These are phyloP conservation scores for Colletotrichum brevisporum DNA, from an alignment of 2,329 filamentous ascomycete genomes.

Conservation along the genomic window DNA sequence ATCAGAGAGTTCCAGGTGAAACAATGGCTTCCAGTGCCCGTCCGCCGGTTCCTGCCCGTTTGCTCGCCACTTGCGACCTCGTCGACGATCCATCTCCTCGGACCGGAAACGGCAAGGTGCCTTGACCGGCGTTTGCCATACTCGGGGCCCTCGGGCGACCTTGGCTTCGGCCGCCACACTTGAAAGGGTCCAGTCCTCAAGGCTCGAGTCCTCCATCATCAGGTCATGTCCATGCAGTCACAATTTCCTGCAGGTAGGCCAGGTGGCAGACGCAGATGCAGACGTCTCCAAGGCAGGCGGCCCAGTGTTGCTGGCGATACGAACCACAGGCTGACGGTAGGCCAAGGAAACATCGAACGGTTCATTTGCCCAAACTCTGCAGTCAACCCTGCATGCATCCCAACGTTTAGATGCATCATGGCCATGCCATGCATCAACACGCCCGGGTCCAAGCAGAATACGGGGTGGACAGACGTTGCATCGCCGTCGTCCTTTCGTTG, in stretches of 20 bases:
- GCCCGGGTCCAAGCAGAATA: constrained; percentile 10
- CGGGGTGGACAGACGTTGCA: not conserved
- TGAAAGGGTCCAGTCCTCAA: not conserved
- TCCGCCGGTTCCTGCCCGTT: not conserved
- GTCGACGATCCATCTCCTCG: not conserved
- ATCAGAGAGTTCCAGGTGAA: not conserved
- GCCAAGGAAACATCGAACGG: not conserved
- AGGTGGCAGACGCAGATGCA: not conserved
- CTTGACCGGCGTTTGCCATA: constrained; percentile 4
- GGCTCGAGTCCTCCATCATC: not conserved
- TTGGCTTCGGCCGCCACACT: not conserved
- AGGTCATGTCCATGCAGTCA: constrained; percentile 1
- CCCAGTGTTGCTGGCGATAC: not conserved
- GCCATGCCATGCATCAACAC: not conserved
- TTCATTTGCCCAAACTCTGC: not conserved
- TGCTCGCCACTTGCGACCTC: constrained; percentile 6
- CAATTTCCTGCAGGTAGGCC: not conserved
- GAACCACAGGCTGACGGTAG: not conserved
- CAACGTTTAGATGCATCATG: not conserved
- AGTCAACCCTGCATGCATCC: constrained; percentile 4
- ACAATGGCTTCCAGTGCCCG: not conserved
- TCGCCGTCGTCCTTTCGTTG: not conserved
- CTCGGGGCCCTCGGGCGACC: constrained; percentile 3
- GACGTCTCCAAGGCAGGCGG: not conserved
- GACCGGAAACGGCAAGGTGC: constrained; percentile 12